Evolutionary conservation across 352 stramenopile genomes (phyloP).

Genomic region (Pythium dissotocum): DNA sequence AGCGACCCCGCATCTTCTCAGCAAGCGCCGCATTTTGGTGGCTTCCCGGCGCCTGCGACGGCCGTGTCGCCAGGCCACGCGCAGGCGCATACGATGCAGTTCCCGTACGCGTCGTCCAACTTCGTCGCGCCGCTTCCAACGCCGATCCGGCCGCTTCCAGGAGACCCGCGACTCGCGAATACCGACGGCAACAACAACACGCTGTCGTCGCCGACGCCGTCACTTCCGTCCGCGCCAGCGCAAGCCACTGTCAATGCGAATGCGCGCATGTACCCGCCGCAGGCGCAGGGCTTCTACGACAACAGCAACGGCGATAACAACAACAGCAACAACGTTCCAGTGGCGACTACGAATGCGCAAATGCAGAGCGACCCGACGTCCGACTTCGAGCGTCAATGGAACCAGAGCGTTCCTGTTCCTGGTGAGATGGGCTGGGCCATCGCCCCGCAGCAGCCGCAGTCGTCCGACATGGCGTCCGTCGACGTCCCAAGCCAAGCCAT

Average conservation of each 20-base stretch:
- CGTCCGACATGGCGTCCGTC: background rate
- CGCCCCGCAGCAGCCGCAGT: slow-evolving; percentile 4
- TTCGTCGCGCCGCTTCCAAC: slow-evolving; percentile 70
- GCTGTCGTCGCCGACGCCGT: background rate
- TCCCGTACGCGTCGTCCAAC: slow-evolving; percentile 58
- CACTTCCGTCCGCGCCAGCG: background rate
- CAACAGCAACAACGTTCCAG: background rate
- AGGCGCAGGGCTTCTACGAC: slow-evolving; percentile 11
- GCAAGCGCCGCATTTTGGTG: slow-evolving; percentile 3
- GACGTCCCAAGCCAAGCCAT: background rate
- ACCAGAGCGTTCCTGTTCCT: slow-evolving; percentile 27
- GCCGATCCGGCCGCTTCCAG: slow-evolving; percentile 69
- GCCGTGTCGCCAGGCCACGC: slow-evolving; percentile 7
- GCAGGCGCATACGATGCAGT: slow-evolving; percentile 35
- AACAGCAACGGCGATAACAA: slow-evolving; percentile 3
- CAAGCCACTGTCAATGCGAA: background rate
- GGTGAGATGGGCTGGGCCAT: slow-evolving; percentile 15
- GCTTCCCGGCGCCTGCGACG: background rate
- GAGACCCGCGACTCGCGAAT: slow-evolving; percentile 50
- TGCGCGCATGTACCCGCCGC: background rate
- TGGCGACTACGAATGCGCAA: background rate
- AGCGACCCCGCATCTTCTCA: background rate
- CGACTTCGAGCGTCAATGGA: slow-evolving; percentile 43
- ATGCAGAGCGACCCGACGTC: slow-evolving; percentile 35
- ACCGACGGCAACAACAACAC: background rate